Base-by-base conservation (phyloP, 169 alveolate species). In the Plasmodium fragile region DNA sequence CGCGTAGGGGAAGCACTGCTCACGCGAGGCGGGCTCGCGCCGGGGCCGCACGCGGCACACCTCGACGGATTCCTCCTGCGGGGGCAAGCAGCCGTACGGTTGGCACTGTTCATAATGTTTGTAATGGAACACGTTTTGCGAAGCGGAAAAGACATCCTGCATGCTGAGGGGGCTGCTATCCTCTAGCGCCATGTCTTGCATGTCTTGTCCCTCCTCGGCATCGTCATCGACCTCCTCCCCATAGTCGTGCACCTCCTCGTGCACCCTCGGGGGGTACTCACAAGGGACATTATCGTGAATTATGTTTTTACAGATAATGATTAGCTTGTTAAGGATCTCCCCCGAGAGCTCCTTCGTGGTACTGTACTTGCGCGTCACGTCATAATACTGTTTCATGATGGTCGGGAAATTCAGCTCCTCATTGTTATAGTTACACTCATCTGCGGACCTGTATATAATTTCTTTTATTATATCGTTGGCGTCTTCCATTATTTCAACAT, bases 361-460 rank as follows among this genome's bases (percentile, higher is more conserved):
- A 16, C 77, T 83, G 39, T 83, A 72, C 49, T 45, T 83, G 55
- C 59, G 73, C 39, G 83, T 83, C 18, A 83, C 71, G 53, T 83
- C 82, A 22, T 83, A 83, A 55, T 30, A 83, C 36, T 59, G 77
- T 71, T 83, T 83, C 59, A 83, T n/a, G 10, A 83, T 49, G 41
- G 84, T 59, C 3, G 77, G 78, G 77, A 83, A 83, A 39, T 83
- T 83, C 22, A 83, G 22, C 39, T 83, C 92, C 36, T 72, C 92
- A 83, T 83, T 83, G 53, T 83, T 83, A 39, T 28, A 34, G 25
- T 83, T 83, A 28, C 92, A 83, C 55, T 83, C 92, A 49, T 83
- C 92, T 0, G 92, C 92, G 45, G 92, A 83, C 53, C 92, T 43
- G 59, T 83, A 83, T 18, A 83, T 83, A 43, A 83, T 83, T 83